Conservation (phyloP, 345 rosid genomes). For the Gossypium mustelinum region DNA sequence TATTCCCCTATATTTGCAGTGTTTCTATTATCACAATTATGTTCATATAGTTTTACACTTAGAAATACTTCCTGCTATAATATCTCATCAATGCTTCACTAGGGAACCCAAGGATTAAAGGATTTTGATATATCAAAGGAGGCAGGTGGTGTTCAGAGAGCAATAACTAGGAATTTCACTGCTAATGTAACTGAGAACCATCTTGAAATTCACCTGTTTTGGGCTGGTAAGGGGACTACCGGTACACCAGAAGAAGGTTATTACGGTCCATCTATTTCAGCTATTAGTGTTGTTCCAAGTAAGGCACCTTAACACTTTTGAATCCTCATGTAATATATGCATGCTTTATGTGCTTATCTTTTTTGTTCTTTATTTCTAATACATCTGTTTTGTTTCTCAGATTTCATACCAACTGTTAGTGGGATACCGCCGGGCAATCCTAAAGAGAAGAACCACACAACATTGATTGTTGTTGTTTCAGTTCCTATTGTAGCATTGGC, state of each 20-base stretch:
- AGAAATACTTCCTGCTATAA: neutral
- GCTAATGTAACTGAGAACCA: conserved; percentile 43
- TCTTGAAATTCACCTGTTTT: conserved; percentile 56
- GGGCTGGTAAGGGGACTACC: conserved; percentile 75
- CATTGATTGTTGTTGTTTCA: conserved; percentile 25
- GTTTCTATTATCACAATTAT: neutral
- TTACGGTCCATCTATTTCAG: conserved; percentile 54
- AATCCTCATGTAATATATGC: neutral
- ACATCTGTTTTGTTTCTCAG: conserved; percentile 12
- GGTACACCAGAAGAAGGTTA: conserved; percentile 44
- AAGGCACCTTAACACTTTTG: neutral
- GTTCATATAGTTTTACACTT: conserved; percentile 5
- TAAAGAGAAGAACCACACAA: conserved; percentile 16
- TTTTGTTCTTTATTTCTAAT: neutral
- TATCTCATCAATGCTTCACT: conserved; percentile 11
- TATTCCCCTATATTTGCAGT: neutral
- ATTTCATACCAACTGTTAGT: conserved; percentile 18
- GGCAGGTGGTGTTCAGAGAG: conserved; percentile 27
- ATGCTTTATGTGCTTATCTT: neutral
- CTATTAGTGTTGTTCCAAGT: conserved; percentile 36
- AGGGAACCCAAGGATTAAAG: conserved; percentile 28
- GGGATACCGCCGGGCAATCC: neutral
- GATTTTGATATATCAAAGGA: conserved; percentile 39
- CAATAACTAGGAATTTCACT: conserved; percentile 28
- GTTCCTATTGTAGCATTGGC: conserved; percentile 17